A percentile compares a stretch with the other conserved stretches of the same genome.
These are phyloP conservation scores for Diaporthe sp. DNA, from an alignment of 2,329 filamentous ascomycete genomes.

Conservation along the genomic window DNA sequence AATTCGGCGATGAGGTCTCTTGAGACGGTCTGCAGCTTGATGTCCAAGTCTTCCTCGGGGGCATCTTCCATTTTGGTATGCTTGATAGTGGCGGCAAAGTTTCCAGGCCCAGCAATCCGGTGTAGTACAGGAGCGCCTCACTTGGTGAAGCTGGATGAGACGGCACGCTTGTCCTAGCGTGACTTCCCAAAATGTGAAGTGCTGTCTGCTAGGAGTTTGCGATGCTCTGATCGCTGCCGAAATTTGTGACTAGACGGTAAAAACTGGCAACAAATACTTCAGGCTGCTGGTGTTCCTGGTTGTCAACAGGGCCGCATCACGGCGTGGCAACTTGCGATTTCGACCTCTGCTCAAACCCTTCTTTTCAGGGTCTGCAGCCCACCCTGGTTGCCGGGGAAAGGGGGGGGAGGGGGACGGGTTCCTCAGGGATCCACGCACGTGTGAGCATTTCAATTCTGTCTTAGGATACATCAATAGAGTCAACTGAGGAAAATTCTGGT, in stretches of 20 bases:
- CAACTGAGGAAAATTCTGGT: not conserved
- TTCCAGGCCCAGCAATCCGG: not conserved
- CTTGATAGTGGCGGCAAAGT: not conserved
- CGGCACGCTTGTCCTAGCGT: not conserved
- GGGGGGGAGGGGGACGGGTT: not conserved
- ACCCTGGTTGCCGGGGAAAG: not conserved
- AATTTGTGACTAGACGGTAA: not conserved
- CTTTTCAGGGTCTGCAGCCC: slow-evolving; percentile 5
- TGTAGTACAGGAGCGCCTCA: not conserved
- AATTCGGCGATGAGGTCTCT: slow-evolving; percentile 72
- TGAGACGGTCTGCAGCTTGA: slow-evolving; percentile 74
- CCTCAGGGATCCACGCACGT: not conserved
- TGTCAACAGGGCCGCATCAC: not conserved
- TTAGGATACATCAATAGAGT: too few species aligned
- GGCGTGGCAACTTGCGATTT: not conserved
- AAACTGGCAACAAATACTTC: not conserved
- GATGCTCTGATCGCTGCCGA: not conserved
- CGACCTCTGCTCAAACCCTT: not conserved
- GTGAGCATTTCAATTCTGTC: not conserved
- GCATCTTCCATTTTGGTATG: slow-evolving; percentile 68
- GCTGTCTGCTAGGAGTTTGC: not conserved
- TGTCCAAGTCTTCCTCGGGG: slow-evolving; percentile 71
- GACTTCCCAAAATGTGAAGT: not conserved
- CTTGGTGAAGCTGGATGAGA: not conserved
- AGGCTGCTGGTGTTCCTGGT: not conserved